phyloP scores from a whole-genome alignment of 345 rosid species.

The Rhodomyrtus tomentosa region DNA sequence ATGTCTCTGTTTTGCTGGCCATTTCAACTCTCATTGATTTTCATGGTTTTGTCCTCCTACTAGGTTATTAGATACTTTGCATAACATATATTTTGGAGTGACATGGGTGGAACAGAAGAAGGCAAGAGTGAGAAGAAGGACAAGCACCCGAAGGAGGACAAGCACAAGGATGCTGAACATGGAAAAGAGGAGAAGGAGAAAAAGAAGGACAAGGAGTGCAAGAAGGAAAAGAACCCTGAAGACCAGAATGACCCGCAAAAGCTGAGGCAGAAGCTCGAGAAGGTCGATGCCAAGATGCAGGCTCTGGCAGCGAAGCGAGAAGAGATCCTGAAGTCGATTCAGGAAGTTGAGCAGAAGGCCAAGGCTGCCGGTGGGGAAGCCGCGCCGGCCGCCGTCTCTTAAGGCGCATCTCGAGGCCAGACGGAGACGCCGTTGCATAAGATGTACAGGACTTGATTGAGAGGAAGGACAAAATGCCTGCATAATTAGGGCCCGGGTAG shows the following conservation, averaged over 20 bases:
- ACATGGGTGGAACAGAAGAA: slow-evolving; percentile 28
- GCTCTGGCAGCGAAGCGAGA: slow-evolving; percentile 40
- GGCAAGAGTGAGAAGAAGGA: slow-evolving; percentile 7
- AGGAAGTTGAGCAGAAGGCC: slow-evolving; percentile 22
- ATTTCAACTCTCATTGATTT: background rate
- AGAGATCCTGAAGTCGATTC: slow-evolving; percentile 35
- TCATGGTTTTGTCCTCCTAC: background rate
- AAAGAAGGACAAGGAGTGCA: slow-evolving; percentile 25
- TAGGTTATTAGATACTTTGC: background rate
- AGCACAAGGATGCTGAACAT: slow-evolving; percentile 19
- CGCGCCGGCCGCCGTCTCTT: background rate
- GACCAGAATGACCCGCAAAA: slow-evolving; percentile 58
- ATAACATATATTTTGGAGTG: background rate
- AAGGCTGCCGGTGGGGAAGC: slow-evolving; percentile 1
- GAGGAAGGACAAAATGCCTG: background rate
- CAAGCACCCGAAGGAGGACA: slow-evolving; percentile 6
- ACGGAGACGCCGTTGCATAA: background rate
- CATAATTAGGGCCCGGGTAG: background rate
- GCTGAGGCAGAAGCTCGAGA: slow-evolving; percentile 45
- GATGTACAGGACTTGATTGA: background rate
- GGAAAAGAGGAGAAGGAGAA: slow-evolving; percentile 12
- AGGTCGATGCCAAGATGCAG: slow-evolving; percentile 57
- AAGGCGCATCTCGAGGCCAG: background rate
- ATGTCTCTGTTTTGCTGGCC: background rate
- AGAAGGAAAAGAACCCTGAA: slow-evolving; percentile 50